Base-by-base conservation (phyloP, 23 red algal genomes). In the Cyanidiococcus yangmingshanensis region DNA sequence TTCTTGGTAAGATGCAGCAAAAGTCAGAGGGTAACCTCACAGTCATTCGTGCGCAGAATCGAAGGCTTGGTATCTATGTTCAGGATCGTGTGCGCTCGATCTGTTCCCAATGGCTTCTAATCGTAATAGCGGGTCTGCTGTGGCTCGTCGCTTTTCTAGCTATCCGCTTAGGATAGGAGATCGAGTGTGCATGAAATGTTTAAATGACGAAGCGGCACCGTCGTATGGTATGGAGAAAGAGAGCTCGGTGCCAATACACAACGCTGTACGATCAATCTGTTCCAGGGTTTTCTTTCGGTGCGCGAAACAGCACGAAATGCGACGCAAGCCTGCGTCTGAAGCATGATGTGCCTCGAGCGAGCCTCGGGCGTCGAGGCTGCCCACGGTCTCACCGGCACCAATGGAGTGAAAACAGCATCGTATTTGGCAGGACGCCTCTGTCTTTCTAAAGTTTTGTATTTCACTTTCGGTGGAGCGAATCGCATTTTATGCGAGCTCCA, bases 81-180 rank as follows among this genome's bases (percentile, higher is more conserved):
- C 7, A 35, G 3, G 63, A 25, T 27, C 21, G 32, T 12, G 32
- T 35, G n/a, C n/a, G 63, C n/a, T 25, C 63, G 16, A 71, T 35
- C 63, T 71, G 63, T 29, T 25, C 63, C 63, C 63, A 71, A 29
- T 71, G 63, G 63, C n/a, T 35, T 7, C 12, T 71, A 29, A 30
- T 71, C 15, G 63, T 29, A 29, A 30, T 71, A 27, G 63, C 63
- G 12, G 7, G 15, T 7, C 16, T 29, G 63, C 21, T 35, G 7
- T 71, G 63, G 63, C 7, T 71, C n/a, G 63, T 71, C 7, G n/a
- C 32, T 25, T 25, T 71, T 7, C 27, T 71, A 30, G n/a, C 32
- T 12, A 25, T 71, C n/a, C 63, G 63, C 3, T 3, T 71, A 29
- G 63, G 63, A 30, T 71, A 71, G 63, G 7, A 27, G 63, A 71